These are phyloP conservation scores for Pythium guiyangense DNA, from an alignment of 352 stramenopile genomes.

Conservation along the genomic window DNA sequence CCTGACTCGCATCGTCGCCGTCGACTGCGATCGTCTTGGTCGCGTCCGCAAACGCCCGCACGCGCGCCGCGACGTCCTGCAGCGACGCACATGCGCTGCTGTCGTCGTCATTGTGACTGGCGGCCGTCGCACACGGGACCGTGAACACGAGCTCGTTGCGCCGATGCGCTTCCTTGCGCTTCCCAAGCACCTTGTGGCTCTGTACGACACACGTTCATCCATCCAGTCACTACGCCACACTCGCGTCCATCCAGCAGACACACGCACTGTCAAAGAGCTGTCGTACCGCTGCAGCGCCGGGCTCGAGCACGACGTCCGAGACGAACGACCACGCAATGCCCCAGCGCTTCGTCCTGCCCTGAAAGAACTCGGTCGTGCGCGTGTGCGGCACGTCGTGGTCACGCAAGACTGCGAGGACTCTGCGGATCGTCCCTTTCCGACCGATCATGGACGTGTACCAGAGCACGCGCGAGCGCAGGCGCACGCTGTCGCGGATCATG, in stretches of 20 bases:
- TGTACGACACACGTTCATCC: slow-evolving; percentile 6
- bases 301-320: slow-evolving; percentile 9
- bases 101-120: slow-evolving; percentile 10
- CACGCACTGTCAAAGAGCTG: no score
- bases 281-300: no score
- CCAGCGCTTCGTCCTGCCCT: slow-evolving; percentile 91
- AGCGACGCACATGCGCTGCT: slow-evolving; percentile 36
- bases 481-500: slow-evolving; percentile 92
- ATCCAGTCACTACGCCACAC: no score
- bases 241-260: no score
- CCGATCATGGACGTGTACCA: slow-evolving; percentile 96
- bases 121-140: slow-evolving; percentile 15
- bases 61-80: slow-evolving; percentile 32
- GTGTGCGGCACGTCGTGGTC: slow-evolving; percentile 63
- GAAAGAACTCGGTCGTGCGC: slow-evolving; percentile 92
- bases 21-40: slow-evolving; percentile 12
- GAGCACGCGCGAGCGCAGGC: slow-evolving; percentile 61
- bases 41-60: slow-evolving; percentile 30
- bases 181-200: slow-evolving; percentile 70
- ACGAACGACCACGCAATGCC: slow-evolving; percentile 93
- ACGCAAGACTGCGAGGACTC: slow-evolving; percentile 84
- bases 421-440: slow-evolving; percentile 89
- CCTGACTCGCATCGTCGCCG: slow-evolving; percentile 5
- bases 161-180: slow-evolving; percentile 73
- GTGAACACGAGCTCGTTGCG: slow-evolving; percentile 50